A percentile compares a stretch with the other conserved stretches of the same genome.
These are phyloP conservation scores for Debaryomyces sp. DNA, from an alignment of 1,139 yeast species.

Conservation along the genomic window DNA sequence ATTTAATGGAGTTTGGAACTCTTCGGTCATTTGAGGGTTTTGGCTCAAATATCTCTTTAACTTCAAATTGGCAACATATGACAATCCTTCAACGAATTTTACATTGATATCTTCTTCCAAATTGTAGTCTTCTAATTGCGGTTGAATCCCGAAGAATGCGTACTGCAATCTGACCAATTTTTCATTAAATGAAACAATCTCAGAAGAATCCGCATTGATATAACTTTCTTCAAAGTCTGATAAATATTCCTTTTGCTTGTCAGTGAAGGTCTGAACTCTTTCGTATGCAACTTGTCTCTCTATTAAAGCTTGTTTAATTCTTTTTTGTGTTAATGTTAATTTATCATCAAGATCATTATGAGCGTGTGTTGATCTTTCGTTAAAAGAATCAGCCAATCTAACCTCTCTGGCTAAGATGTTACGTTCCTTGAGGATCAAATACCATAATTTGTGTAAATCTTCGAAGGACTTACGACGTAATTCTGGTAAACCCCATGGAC, in stretches of 20 bases:
- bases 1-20: constrained; percentile 33
- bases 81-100: constrained; percentile 65
- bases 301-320: constrained; percentile 82
- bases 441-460: constrained; percentile 92
- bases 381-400: constrained; percentile 42
- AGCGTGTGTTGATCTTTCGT: constrained; percentile 27
- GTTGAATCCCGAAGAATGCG: constrained; percentile 77
- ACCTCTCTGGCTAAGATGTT: constrained; percentile 79
- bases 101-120: constrained; percentile 54
- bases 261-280: constrained; percentile 55
- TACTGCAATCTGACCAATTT: constrained; percentile 76
- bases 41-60: constrained; percentile 34
- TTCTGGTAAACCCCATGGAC: constrained; percentile 89
- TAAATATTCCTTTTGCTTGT: constrained; percentile 51
- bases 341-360: constrained; percentile 38
- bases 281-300: constrained; percentile 81
- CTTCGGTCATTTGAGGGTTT: constrained; percentile 21
- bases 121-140: constrained; percentile 46
- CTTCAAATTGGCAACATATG: constrained; percentile 68
- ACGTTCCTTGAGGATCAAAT: constrained; percentile 78
- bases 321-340: constrained; percentile 43
- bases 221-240: constrained; percentile 61
- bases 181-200: constrained; percentile 63
- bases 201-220: constrained; percentile 57
- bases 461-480: constrained; percentile 89